These are phyloP conservation scores for Colletotrichum sp. DNA, from an alignment of 2,329 filamentous ascomycete species.

Conservation along the genomic window DNA sequence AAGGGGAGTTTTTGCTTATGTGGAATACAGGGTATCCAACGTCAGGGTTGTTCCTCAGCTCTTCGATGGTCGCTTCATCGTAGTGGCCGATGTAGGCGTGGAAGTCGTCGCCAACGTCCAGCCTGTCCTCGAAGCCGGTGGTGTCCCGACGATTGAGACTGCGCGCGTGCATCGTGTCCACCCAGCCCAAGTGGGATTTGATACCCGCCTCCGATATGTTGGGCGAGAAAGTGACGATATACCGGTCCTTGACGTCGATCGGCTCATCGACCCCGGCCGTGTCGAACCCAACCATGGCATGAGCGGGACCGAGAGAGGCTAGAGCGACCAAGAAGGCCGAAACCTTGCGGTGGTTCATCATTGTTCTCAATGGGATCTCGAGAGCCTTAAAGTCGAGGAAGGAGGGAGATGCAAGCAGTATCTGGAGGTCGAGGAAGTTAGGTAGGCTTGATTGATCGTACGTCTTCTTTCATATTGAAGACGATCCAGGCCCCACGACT, in stretches of 20 bases:
- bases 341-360: background rate
- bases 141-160: conserved; percentile 38
- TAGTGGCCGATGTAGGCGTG: conserved; percentile 49
- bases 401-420: background rate
- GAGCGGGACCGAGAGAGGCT: background rate
- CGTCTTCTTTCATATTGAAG: background rate
- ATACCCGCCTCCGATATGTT: conserved; percentile 33
- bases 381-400: background rate
- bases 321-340: background rate
- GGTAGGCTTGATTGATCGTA: background rate
- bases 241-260: background rate
- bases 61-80: conserved; percentile 42
- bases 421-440: background rate
- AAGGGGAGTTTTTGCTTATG: background rate
- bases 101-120: conserved; percentile 36
- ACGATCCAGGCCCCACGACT: fast-evolving
- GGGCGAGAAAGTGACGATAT: background rate
- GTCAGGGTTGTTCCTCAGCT: conserved; percentile 40
- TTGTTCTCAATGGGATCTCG: background rate
- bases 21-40: conserved; percentile 16
- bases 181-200: conserved; percentile 39
- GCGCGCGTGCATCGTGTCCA: conserved; percentile 37
- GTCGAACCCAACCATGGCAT: background rate
- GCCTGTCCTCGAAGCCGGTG: conserved; percentile 44
- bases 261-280: background rate